Evolutionary conservation across 257 asterid genomes (phyloP).

Genomic region (Oldenlandia corymbosa): DNA sequence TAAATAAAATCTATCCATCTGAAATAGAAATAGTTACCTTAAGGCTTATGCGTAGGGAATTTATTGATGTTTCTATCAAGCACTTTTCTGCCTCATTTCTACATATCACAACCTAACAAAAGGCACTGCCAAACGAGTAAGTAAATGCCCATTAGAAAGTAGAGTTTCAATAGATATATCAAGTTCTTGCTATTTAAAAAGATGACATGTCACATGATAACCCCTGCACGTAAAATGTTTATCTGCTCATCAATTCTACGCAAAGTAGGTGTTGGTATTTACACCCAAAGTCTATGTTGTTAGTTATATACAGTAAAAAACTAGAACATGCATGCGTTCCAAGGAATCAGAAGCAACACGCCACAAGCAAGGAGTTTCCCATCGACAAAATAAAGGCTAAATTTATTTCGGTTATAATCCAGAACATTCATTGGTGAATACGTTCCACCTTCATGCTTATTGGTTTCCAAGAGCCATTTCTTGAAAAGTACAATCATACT

Average conservation of each 20-base stretch:
- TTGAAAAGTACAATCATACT: too few relatives aligned
- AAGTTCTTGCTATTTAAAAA: not conserved
- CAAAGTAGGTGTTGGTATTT: not conserved
- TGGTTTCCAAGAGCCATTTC: too few relatives aligned
- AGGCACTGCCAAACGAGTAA: constrained; percentile 21
- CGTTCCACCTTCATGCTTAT: not conserved
- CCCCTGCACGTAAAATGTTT: not conserved
- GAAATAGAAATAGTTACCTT: constrained; percentile 47
- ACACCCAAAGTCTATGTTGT: not conserved
- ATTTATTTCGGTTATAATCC: too few relatives aligned
- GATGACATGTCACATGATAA: constrained; percentile 2
- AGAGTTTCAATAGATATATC: not conserved
- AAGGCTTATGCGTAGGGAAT: constrained; percentile 91
- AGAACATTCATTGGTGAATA: not conserved
- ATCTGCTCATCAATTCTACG: not conserved
- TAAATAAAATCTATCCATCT: not conserved
- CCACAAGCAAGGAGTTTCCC: not conserved
- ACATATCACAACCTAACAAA: constrained; percentile 74
- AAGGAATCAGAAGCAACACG: not conserved
- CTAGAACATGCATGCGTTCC: not conserved
- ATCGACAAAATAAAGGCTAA: too few relatives aligned
- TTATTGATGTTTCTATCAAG: constrained; percentile 97
- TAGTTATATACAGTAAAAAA: not conserved
- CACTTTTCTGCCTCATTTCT: constrained; percentile 95
- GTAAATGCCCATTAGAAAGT: constrained; percentile 10